Conservation (phyloP, 257 asterid genomes). For the Ligustrum vulgare region DNA sequence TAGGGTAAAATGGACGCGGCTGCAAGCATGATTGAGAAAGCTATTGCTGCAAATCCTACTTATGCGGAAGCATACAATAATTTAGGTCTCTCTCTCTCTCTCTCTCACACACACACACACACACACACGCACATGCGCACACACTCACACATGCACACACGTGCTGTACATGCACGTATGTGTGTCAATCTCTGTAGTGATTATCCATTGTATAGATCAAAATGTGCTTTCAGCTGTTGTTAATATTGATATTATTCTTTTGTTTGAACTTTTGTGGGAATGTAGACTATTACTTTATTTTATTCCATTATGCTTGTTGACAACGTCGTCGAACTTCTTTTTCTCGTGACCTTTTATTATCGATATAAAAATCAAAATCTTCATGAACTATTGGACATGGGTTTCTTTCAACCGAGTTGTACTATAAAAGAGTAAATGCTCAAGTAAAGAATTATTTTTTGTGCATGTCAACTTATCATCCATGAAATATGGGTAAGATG, state of each 20-base stretch:
- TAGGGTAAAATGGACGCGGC: conserved; percentile 99
- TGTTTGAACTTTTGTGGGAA: neutral
- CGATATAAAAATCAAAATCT: neutral
- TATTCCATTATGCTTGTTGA: neutral
- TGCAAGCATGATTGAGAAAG: conserved; percentile 95
- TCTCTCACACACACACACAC: neutral
- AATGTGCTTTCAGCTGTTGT: neutral
- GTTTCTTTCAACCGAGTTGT: neutral
- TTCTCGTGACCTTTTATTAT: neutral
- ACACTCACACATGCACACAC: neutral
- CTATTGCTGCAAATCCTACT: conserved; percentile 92
- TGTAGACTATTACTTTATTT: neutral
- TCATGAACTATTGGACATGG: neutral
- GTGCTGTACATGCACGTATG: neutral
- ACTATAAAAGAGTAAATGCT: neutral
- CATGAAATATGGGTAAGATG: neutral
- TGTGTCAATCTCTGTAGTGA: neutral
- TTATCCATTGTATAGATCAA: neutral
- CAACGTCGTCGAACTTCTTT: neutral
- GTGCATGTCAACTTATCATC: neutral
- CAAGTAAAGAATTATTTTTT: too few relatives aligned
- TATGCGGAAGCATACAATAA: conserved; percentile 99
- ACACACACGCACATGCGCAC: too few relatives aligned
- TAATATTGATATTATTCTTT: neutral
- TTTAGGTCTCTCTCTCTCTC: conserved; percentile 52